A percentile compares a stretch with the other conserved stretches of the same genome.
These are phyloP conservation scores for Coemansia interrupta DNA, from an alignment of 192 early-diverging fungal species.

Conservation along the genomic window DNA sequence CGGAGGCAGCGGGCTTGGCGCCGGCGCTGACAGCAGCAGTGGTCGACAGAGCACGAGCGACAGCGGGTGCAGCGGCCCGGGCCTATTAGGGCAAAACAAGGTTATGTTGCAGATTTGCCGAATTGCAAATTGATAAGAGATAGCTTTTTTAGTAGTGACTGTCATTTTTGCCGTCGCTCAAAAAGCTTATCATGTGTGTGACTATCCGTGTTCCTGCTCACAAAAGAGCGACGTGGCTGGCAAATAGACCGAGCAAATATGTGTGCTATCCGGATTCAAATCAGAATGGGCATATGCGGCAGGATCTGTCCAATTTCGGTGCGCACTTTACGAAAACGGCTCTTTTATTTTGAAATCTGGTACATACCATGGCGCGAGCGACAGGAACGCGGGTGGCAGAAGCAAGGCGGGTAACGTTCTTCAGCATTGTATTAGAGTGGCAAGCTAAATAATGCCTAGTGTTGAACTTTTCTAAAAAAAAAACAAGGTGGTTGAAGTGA, in stretches of 20 bases:
- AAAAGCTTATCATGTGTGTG: too few relatives aligned
- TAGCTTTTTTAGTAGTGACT: too few relatives aligned
- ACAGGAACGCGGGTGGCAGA: conserved; percentile 45
- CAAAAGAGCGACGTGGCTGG: too few relatives aligned
- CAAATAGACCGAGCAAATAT: too few relatives aligned
- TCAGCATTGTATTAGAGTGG: conserved; percentile 50
- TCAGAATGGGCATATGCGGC: too few relatives aligned
- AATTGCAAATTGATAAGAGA: too few relatives aligned
- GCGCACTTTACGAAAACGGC: too few relatives aligned
- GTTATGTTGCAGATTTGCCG: too few relatives aligned
- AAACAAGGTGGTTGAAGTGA: conserved; percentile 13
- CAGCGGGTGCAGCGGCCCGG: conserved; percentile 47
- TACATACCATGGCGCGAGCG: conserved; percentile 53
- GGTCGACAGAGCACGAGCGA: conserved; percentile 51
- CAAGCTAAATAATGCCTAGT: conserved; percentile 34
- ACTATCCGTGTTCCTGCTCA: too few relatives aligned
- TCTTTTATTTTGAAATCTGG: not conserved
- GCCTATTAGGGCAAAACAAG: conserved; percentile 20
- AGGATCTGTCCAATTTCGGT: not conserved
- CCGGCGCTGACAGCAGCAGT: conserved; percentile 40
- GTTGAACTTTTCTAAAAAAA: conserved; percentile 24
- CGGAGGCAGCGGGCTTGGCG: conserved; percentile 73
- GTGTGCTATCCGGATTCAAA: too few relatives aligned
- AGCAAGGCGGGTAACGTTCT: conserved; percentile 53
- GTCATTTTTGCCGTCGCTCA: too few relatives aligned